Conservation (phyloP, 2,329 filamentous ascomycete species). For the Beauveria sp. region DNA sequence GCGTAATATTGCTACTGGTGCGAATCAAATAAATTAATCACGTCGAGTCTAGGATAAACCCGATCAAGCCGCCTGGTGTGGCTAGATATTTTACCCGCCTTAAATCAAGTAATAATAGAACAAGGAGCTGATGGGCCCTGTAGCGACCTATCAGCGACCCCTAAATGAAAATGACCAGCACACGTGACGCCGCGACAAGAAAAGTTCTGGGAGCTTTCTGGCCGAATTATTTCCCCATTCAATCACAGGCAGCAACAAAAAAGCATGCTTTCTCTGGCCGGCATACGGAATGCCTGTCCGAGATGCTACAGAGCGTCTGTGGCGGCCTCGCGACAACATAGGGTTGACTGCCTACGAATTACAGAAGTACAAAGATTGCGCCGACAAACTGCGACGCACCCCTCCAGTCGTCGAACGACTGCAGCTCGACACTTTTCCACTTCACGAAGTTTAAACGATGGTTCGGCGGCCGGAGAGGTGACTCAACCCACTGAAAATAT, state of each 20-base stretch:
- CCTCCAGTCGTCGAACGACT: background rate
- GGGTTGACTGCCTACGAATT: background rate
- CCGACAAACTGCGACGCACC: background rate
- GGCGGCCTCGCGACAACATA: background rate
- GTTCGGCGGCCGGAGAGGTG: conserved; percentile 2
- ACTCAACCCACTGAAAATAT: conserved; percentile 28
- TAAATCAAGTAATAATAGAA: background rate
- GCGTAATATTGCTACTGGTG: no score
- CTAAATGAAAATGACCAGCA: conserved; percentile 7
- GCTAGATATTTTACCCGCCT: no score
- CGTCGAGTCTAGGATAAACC: no score
- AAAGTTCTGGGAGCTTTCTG: background rate
- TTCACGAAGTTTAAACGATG: conserved; percentile 19
- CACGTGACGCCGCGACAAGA: conserved; percentile 9
- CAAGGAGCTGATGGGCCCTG: background rate
- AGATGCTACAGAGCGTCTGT: conserved; percentile 6
- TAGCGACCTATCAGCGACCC: conserved; percentile 9
- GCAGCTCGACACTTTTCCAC: conserved; percentile 23
- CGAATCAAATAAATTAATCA: no score
- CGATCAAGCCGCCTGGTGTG: no score
- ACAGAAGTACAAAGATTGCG: background rate
- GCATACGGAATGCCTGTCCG: conserved; percentile 4
- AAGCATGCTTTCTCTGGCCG: conserved; percentile 2
- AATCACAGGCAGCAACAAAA: background rate
- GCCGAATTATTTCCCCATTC: background rate